These are phyloP conservation scores for Biscutella auriculata DNA, from an alignment of 441 rosid species.

Conservation along the genomic window DNA sequence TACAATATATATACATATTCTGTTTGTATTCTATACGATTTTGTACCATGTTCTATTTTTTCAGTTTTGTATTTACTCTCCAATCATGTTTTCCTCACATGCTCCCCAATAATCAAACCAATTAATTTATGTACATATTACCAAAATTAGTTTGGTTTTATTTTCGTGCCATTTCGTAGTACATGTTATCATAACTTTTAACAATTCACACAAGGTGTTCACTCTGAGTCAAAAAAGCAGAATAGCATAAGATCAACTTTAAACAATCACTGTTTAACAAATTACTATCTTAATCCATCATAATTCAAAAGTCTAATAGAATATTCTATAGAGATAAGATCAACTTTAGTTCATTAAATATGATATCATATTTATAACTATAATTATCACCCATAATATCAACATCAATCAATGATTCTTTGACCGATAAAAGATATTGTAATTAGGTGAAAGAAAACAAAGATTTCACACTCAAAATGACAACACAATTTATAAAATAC, in stretches of 20 bases:
- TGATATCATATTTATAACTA: slow-evolving; percentile 11
- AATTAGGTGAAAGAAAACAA: neutral
- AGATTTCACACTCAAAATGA: slow-evolving; percentile 11
- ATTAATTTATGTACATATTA: neutral
- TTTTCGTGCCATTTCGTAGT: too few relatives aligned
- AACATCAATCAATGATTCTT: slow-evolving; percentile 17
- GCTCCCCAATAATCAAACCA: slow-evolving; percentile 8
- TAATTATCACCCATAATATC: slow-evolving; percentile 3
- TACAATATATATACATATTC: slow-evolving; percentile 7
- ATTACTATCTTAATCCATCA: slow-evolving; percentile 17
- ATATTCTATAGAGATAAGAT: slow-evolving; percentile 19
- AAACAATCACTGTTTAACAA: slow-evolving; percentile 16
- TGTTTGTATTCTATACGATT: slow-evolving; percentile 6
- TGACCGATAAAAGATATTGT: slow-evolving; percentile 1
- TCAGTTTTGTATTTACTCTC: slow-evolving; percentile 2
- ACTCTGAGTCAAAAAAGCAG: slow-evolving; percentile 12
- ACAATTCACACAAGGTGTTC: neutral
- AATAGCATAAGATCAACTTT: neutral
- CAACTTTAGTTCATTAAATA: slow-evolving; percentile 11
- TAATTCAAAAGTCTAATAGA: slow-evolving; percentile 17
- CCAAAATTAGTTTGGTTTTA: neutral
- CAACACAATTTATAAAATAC: neutral
- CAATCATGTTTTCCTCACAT: slow-evolving; percentile 8
- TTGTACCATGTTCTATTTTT: neutral
- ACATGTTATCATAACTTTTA: neutral